Base-by-base conservation (phyloP, 1,284 basidiomycete species). In the Bjerkandera adusta region DNA sequence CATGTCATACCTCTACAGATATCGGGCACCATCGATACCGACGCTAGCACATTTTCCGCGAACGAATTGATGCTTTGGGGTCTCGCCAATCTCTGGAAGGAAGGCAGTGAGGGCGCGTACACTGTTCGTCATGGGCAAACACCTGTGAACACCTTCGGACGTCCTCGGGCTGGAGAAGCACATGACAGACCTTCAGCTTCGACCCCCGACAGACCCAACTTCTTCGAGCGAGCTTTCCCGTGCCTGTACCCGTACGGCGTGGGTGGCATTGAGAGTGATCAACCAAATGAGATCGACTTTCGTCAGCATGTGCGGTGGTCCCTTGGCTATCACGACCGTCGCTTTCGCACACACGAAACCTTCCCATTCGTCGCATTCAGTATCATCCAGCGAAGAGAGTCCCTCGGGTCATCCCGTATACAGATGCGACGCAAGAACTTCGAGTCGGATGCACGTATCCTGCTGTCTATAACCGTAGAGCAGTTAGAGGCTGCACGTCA, bases 181-280 rank as follows among this genome's bases (percentile, higher is more conserved):
- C 33, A n/a, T n/a, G 7, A 21, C n/a, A 20, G 38, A 15, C 22
- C 15, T 26, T 4, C n/a, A 27, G 35, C 27, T 29, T 33, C 24
- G 26, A n/a, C n/a, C n/a, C n/a, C n/a, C n/a, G 20, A 30, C 11
- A 26, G 0, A 35, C 57, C 57, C 4, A 57, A 57, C 32, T 45
- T 56, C 34, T 54, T 68, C 1, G 50, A 65, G 5, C 56, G 57
- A 4, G 58, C 61, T 3, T 73, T 64, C 50, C 69, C 65, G 0
- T 27, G 40, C 1, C 53, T 73, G 0, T 75, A 70, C 46, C 73
- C 72, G 1, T 74, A 69, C 54, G 71, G 67, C 0, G 8, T 21
- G 1, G 72, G 72, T 0, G 66, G 69, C 0, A 51, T 72, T n/a
- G 69, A 74, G 43, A 52, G 48, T 0, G 34, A 49, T 3, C 43